These are phyloP conservation scores for Flaveria trinervia DNA, from an alignment of 129 eudicot species.

Conservation along the genomic window DNA sequence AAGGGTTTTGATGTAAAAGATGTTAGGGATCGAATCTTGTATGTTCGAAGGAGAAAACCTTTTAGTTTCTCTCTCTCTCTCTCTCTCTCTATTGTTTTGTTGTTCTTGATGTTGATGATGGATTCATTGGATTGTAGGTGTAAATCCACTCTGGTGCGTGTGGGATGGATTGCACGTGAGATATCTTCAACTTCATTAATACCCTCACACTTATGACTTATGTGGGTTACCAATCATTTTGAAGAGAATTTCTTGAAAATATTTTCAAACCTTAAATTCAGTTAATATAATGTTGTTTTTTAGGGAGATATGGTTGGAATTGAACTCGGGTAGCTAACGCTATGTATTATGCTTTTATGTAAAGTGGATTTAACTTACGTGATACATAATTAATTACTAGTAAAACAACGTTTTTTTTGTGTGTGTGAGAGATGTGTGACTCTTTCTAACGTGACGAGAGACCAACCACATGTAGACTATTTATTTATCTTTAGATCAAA, in stretches of 20 bases:
- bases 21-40: conserved; percentile 26
- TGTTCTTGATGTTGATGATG: not conserved
- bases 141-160: conserved; percentile 30
- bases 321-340: no score
- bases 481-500: no score
- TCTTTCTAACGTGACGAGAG: no score
- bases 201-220: not conserved
- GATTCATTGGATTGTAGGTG: not conserved
- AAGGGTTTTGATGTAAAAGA: conserved; percentile 10
- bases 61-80: conserved; percentile 3
- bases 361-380: no score
- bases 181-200: not conserved
- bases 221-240: conserved; percentile 27
- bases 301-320: no score
- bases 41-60: not conserved
- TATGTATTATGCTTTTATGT: no score
- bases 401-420: no score
- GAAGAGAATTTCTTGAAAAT: not conserved
- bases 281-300: no score
- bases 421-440: no score
- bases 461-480: no score
- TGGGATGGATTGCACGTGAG: conserved; percentile 30
- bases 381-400: no score
- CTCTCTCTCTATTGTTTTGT: not conserved
- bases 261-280: not conserved